These are phyloP conservation scores for Pleurotus giganteus DNA, from an alignment of 768 basidiomycete species.

Conservation along the genomic window DNA sequence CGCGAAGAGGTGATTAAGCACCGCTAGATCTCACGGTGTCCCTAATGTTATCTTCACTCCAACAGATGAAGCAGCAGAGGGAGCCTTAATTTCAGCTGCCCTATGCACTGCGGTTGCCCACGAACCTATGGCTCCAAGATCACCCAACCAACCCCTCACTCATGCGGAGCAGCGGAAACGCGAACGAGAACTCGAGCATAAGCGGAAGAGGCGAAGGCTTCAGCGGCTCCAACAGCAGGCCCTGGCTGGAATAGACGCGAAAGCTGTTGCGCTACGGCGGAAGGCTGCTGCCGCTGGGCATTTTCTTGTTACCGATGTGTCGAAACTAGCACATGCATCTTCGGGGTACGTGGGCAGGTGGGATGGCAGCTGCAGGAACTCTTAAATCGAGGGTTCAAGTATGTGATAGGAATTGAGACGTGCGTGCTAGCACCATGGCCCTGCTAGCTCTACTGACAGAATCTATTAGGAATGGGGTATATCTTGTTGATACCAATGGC, in stretches of 20 bases:
- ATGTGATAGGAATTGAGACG: background rate
- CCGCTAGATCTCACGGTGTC: too few species aligned
- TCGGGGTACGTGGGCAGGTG: background rate
- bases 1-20: too few species aligned
- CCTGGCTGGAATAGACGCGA: too few species aligned
- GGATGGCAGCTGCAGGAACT: background rate
- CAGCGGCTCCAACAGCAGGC: too few species aligned
- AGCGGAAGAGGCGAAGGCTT: too few species aligned
- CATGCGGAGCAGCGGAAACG: background rate
- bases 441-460: background rate
- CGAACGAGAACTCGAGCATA: background rate
- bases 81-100: too few species aligned
- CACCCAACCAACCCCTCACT: background rate
- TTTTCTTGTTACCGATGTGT: background rate
- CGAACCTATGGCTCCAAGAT: background rate
- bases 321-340: background rate
- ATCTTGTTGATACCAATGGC: background rate
- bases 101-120: too few species aligned
- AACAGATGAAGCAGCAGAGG: too few species aligned
- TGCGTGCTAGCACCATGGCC: background rate
- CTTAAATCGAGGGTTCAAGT: background rate
- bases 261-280: background rate
- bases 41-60: too few species aligned
- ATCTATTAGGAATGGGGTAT: background rate
- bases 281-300: background rate